Evolutionary conservation across 441 rosid genomes (phyloP).

Genomic region (Gossypium lobatum): DNA sequence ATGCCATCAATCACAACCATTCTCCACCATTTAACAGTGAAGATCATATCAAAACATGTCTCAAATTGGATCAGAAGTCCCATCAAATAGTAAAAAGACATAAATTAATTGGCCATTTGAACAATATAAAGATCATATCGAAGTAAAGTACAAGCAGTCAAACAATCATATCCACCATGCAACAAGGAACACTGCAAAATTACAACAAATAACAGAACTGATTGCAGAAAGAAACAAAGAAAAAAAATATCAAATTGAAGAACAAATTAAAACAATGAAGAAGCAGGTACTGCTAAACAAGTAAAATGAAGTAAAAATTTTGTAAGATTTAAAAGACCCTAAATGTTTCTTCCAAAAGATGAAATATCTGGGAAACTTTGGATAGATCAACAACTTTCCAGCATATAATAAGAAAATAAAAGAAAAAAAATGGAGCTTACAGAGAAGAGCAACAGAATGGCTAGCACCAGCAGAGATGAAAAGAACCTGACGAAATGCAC

Average conservation of each 20-base stretch:
- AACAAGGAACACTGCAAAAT: background rate
- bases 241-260: background rate
- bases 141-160: background rate
- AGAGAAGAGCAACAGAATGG: conserved; percentile 88
- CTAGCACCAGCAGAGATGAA: conserved; percentile 94
- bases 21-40: background rate
- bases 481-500: conserved; percentile 53
- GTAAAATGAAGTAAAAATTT: background rate
- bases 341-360: background rate
- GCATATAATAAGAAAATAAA: background rate
- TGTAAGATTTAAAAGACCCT: background rate
- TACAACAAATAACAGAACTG: background rate
- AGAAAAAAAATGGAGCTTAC: conserved; percentile 31
- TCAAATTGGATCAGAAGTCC: background rate
- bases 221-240: background rate
- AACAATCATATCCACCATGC: background rate
- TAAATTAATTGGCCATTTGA: background rate
- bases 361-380: background rate
- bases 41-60: background rate
- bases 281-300: background rate
- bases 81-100: background rate
- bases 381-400: background rate
- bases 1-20: background rate
- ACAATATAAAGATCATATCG: background rate
- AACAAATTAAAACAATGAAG: background rate